phyloP scores from a whole-genome alignment of 176 grass and related monocot species.

The Rhipidocladum racemiflorum region DNA sequence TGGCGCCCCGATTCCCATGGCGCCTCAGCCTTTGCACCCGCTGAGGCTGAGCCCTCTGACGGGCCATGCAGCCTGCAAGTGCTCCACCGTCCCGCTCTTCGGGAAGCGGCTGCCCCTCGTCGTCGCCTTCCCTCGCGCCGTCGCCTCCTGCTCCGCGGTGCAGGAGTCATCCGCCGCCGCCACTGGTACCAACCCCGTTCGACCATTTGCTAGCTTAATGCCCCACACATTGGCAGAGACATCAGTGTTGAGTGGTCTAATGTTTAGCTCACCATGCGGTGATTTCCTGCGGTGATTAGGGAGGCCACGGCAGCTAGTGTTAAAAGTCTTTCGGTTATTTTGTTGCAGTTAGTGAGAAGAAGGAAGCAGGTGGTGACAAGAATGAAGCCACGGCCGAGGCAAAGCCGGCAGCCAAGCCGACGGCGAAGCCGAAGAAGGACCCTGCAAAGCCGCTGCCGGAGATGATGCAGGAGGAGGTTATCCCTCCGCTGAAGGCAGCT shows the following conservation, averaged over 20 bases:
- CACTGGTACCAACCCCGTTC: not conserved
- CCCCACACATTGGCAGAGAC: too few species aligned
- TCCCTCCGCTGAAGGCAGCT: constrained; percentile 59
- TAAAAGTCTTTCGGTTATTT: not conserved
- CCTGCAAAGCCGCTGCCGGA: constrained; percentile 63
- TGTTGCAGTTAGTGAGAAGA: constrained; percentile 30
- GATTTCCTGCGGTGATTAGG: too few species aligned
- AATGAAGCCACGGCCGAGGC: constrained; percentile 41
- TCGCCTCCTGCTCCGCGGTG: constrained; percentile 37
- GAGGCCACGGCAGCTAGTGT: too few species aligned
- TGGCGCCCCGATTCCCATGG: constrained; percentile 26
- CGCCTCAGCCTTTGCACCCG: constrained; percentile 31
- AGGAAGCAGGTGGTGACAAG: constrained; percentile 28
- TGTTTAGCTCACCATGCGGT: too few species aligned
- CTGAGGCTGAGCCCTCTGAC: constrained; percentile 25
- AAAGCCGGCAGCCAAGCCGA: constrained; percentile 47
- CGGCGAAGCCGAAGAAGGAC: constrained; percentile 72
- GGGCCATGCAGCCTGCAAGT: constrained; percentile 21
- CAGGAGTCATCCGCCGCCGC: constrained; percentile 46
- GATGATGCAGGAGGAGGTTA: constrained; percentile 91
- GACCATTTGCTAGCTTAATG: too few species aligned
- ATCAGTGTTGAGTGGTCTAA: too few species aligned
- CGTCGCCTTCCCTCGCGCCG: constrained; percentile 38
- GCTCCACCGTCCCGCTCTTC: constrained; percentile 28
- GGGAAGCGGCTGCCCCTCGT: constrained; percentile 15